These are phyloP conservation scores for Silene noctiflora DNA, from an alignment of 179 eudicot species.

Conservation along the genomic window DNA sequence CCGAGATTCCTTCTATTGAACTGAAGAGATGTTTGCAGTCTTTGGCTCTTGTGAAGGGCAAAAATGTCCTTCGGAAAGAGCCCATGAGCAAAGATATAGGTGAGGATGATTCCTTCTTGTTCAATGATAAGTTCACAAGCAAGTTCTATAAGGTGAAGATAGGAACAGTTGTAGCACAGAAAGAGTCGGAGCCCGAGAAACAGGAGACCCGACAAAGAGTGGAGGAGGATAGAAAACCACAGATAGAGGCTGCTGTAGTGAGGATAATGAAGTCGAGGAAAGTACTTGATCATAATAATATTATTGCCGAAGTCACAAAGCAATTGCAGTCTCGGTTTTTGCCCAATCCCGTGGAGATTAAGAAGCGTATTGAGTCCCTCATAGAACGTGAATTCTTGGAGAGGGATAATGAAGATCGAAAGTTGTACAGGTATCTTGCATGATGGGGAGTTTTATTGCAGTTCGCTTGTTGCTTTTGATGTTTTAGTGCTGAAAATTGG, in stretches of 20 bases:
- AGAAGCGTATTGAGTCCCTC: conserved; percentile 73
- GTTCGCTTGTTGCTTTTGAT: conserved; percentile 19
- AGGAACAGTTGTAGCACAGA: conserved; percentile 77
- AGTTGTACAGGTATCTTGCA: conserved; percentile 51
- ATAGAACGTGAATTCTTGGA: conserved; percentile 80
- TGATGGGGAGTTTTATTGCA: conserved; percentile 18
- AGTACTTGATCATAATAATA: conserved; percentile 67
- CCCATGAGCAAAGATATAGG: conserved; percentile 80
- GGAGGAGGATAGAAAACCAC: conserved; percentile 74
- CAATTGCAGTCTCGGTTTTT: conserved; percentile 68
- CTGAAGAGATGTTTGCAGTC: conserved; percentile 77
- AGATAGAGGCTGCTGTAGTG: conserved; percentile 82
- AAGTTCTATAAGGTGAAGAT: conserved; percentile 73
- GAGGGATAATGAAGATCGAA: conserved; percentile 56
- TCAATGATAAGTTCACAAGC: conserved; percentile 71
- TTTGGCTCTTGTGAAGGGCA: conserved; percentile 73
- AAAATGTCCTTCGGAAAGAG: conserved; percentile 71
- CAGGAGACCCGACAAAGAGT: conserved; percentile 69
- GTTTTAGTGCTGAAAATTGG: conserved; percentile 26
- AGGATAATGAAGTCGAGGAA: conserved; percentile 73
- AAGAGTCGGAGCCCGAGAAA: conserved; percentile 75
- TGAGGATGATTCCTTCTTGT: conserved; percentile 57
- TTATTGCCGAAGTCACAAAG: conserved; percentile 72
- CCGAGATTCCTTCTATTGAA: conserved; percentile 67
- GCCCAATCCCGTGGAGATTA: conserved; percentile 69